Conservation (phyloP, 129 eudicot species). For the Centaurea solstitialis region DNA sequence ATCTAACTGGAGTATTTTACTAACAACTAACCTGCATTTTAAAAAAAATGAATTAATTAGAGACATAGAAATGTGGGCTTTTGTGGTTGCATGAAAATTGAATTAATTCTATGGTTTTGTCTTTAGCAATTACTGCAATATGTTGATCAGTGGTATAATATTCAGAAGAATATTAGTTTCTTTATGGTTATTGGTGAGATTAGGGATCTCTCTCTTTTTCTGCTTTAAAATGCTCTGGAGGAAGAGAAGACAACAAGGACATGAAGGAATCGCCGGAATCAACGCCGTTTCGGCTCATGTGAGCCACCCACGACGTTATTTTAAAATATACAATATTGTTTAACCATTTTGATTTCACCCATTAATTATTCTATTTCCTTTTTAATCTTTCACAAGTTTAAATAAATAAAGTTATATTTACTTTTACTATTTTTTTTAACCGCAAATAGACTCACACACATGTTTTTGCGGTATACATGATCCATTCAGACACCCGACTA, state of each 20-base stretch:
- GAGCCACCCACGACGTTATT: conserved; percentile 38
- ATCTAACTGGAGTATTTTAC: no score
- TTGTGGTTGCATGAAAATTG: conserved; percentile 30
- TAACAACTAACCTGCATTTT: no score
- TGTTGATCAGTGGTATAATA: conserved; percentile 30
- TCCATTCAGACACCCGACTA: no score
- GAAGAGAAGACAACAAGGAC: conserved; percentile 53
- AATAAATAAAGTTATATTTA: not conserved
- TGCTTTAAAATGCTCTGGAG: conserved; percentile 31
- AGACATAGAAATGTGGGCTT: conserved; percentile 22
- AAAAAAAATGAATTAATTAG: no score
- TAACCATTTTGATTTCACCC: conserved; percentile 2
- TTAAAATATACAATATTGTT: conserved; percentile 1
- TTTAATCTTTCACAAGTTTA: not conserved
- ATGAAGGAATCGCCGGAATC: conserved; percentile 77
- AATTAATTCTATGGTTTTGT: conserved; percentile 37
- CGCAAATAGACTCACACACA: no score
- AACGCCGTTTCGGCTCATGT: conserved; percentile 74
- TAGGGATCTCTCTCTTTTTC: conserved; percentile 25
- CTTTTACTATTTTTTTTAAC: not conserved
- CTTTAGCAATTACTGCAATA: conserved; percentile 26
- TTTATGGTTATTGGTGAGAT: conserved; percentile 38
- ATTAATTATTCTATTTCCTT: not conserved
- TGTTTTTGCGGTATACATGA: no score
- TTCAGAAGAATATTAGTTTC: conserved; percentile 52